Conservation (phyloP, 345 rosid species). For the Raphanus sativus region DNA sequence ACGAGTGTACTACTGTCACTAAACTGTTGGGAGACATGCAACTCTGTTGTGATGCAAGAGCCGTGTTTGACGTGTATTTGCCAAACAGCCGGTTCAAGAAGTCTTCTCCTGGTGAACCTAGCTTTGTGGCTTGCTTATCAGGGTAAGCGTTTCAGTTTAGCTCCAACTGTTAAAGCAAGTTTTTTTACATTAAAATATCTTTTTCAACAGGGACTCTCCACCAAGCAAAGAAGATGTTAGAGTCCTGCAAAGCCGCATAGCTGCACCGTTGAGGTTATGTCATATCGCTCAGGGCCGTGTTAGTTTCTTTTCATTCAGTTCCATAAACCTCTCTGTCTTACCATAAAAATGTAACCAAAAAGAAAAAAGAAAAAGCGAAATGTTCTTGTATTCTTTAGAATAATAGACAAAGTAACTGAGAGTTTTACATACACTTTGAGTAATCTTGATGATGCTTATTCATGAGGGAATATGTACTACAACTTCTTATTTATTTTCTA, state of each 20-base stretch:
- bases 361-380: background rate
- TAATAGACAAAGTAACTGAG: constrained; percentile 1
- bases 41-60: constrained; percentile 43
- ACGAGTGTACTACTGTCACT: constrained; percentile 15
- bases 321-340: constrained; percentile 46
- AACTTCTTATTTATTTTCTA: background rate
- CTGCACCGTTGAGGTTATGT: constrained; percentile 15
- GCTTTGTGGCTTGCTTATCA: constrained; percentile 52
- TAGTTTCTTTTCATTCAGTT: constrained; percentile 62
- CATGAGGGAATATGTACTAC: constrained; percentile 7
- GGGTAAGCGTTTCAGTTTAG: constrained; percentile 43
- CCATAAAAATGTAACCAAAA: constrained; percentile 38
- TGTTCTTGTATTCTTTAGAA: background rate
- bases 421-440: constrained; percentile 3
- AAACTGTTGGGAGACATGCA: constrained; percentile 47
- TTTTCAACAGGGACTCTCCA: constrained; percentile 50
- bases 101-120: constrained; percentile 80
- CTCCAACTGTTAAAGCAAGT: background rate
- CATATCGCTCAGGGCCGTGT: constrained; percentile 24
- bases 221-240: constrained; percentile 54
- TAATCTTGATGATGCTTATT: constrained; percentile 18
- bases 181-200: background rate
- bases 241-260: constrained; percentile 50
- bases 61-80: constrained; percentile 66
- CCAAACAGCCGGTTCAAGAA: constrained; percentile 85